Evolutionary conservation across 106 monocot genomes (phyloP), one percentile per base, ranked within the genome.

Genomic region (Posidonia australis): DNA sequence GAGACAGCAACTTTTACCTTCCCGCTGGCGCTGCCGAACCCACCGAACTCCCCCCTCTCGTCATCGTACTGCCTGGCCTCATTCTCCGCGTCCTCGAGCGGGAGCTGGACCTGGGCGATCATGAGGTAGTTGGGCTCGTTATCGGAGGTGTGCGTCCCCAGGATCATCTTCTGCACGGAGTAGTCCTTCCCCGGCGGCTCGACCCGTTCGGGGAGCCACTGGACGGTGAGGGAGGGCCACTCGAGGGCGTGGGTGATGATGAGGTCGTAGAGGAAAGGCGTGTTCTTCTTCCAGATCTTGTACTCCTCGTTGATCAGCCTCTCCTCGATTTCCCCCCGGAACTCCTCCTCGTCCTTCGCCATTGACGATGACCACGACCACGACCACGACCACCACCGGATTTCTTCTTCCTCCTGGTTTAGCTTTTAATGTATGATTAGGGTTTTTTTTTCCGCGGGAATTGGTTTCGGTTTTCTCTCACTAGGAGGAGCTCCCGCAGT

Each of bases 231-330:
- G 12, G 98, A 98, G 7, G 98, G 98, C 98, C 98, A 98, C 63
- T 98, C 98, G 7, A 98, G 72, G 11, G 98, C 98, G 72, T 98
- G 98, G 21, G 98, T 91, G 69, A 98, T 83, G 51, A 98, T 87
- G 5, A 98, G 75, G 72, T 98, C 98, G 79, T 98, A 98, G 6
- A 98, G 79, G 77, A 98, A 98, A 13, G 98, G 98, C 10, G 98
- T 98, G 87, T 98, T 98, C 87, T 98, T 98, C 87, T 98, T 98
- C 98, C 98, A 98, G 65, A 98, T 98, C 83, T 98, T 98, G 85
- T 98, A 98, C 87, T 98, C 98, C 73, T 98, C 98, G 81, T 98
- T 98, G 59, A 98, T 91, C 66, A 87, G 73, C 62, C 91, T 68
- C 72, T 91, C 91, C 75, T 91, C 98, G 20, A 88, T 77, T 77